Evolutionary conservation across 371 early-diverging fungal genomes (phyloP).

Genomic region (Mortierella sp.): DNA sequence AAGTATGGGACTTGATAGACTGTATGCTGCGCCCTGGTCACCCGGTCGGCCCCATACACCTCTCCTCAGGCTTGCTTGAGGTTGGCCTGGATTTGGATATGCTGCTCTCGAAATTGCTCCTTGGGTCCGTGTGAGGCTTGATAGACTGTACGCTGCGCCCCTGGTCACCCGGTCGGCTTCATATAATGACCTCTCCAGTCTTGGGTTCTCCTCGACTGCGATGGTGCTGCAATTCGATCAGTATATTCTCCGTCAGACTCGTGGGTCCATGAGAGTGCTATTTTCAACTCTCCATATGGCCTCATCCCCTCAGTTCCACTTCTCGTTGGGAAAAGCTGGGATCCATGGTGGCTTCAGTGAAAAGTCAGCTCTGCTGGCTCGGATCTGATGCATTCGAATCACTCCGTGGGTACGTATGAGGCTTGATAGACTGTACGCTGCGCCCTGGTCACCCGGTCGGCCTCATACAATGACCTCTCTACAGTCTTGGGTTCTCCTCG

Average conservation of each 20-base stretch:
- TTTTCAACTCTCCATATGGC: conserved; percentile 16
- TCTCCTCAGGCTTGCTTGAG: too few species aligned
- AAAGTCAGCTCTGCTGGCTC: conserved; percentile 8
- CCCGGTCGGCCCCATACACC: too few species aligned
- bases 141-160: too few species aligned
- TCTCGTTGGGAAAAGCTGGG: conserved; percentile 37
- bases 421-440: conserved; percentile 16
- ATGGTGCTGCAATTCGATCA: conserved; percentile 31
- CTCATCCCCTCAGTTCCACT: conserved; percentile 31
- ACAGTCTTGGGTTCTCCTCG: conserved; percentile 5
- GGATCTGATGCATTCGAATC: conserved; percentile 34
- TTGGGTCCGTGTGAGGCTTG: too few species aligned
- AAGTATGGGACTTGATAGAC: too few species aligned
- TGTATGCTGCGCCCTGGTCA: too few species aligned
- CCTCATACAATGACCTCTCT: conserved; percentile 32
- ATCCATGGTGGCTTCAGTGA: conserved; percentile 34
- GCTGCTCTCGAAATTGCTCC: too few species aligned
- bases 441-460: conserved; percentile 37
- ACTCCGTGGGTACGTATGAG: conserved; percentile 38
- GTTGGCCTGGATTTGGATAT: too few species aligned
- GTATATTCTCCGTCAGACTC: conserved; percentile 32
- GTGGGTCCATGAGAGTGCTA: conserved; percentile 29
- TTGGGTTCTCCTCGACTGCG: background rate
- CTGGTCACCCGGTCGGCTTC: too few species aligned
- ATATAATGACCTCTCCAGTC: too few species aligned